Conservation (phyloP, 2,329 filamentous ascomycete genomes). For the Verticillium alfalfae region DNA sequence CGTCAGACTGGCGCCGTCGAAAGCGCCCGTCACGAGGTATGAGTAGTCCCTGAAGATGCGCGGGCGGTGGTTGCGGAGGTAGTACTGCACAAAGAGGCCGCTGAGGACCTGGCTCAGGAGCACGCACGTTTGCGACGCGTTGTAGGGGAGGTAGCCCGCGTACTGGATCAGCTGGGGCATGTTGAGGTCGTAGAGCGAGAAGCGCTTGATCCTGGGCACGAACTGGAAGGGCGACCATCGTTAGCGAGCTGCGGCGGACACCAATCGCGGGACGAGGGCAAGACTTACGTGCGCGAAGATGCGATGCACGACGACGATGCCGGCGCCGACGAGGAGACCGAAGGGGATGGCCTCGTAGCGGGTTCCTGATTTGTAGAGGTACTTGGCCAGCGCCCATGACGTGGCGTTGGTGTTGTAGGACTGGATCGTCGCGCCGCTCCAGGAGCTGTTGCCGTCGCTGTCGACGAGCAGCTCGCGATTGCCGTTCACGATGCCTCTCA, state of each 20-base stretch:
- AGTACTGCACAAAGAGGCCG: slow-evolving; percentile 46
- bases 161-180: slow-evolving; percentile 49
- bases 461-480: slow-evolving; percentile 41
- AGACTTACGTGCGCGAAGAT: slow-evolving; percentile 30
- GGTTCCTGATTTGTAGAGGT: slow-evolving; percentile 42
- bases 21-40: slow-evolving; percentile 46
- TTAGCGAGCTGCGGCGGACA: not conserved
- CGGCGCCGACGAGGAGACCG: slow-evolving; percentile 42
- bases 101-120: slow-evolving; percentile 37
- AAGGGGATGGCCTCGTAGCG: slow-evolving; percentile 43
- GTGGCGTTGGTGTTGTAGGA: slow-evolving; percentile 40
- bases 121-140: slow-evolving; percentile 49
- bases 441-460: slow-evolving; percentile 40
- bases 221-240: slow-evolving; percentile 24
- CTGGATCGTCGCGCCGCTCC: slow-evolving; percentile 48
- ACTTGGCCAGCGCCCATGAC: slow-evolving; percentile 45
- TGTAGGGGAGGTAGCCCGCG: slow-evolving; percentile 49
- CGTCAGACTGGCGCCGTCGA: slow-evolving; percentile 43
- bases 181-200: slow-evolving; percentile 39
- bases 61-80: slow-evolving; percentile 45
- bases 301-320: slow-evolving; percentile 36
- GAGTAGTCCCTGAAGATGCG: slow-evolving; percentile 48
- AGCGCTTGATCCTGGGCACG: slow-evolving; percentile 35
- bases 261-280: not conserved
- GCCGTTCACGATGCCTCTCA: slow-evolving; percentile 45